Conservation (phyloP, 2,329 filamentous ascomycete species). For the Aspergillus sp. region DNA sequence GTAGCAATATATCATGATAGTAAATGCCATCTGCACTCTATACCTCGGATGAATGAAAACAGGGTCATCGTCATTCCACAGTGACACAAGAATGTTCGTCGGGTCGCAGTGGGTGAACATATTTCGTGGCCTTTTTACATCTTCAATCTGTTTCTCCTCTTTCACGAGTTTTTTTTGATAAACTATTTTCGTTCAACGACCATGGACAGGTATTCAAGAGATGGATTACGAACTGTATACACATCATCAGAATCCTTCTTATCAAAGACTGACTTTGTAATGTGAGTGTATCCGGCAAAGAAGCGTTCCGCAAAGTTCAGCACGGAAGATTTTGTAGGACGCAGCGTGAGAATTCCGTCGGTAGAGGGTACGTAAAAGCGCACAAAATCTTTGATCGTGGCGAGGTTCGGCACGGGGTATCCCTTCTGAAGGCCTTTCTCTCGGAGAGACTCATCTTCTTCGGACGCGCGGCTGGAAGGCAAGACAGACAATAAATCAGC, state of each 20-base stretch:
- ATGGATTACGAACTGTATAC: conserved; percentile 5
- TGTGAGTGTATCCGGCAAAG: conserved; percentile 10
- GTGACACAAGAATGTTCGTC: conserved; percentile 13
- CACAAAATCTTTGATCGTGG: conserved; percentile 15
- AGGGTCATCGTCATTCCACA: conserved; percentile 13
- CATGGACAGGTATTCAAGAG: neutral
- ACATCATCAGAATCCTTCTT: conserved; percentile 14
- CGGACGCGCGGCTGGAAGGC: conserved; percentile 10
- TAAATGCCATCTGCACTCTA: conserved; percentile 13
- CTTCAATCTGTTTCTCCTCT: conserved; percentile 8
- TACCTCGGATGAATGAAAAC: conserved; percentile 12
- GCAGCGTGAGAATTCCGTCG: conserved; percentile 13
- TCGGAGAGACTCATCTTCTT: conserved; percentile 12
- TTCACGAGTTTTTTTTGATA: conserved; percentile 8
- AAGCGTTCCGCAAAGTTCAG: conserved; percentile 13
- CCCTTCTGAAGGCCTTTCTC: conserved; percentile 10
- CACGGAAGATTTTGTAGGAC: conserved; percentile 14
- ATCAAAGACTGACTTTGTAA: conserved; percentile 14
- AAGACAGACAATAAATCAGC: conserved; percentile 8
- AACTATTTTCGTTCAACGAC: neutral
- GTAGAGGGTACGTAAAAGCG: conserved; percentile 12
- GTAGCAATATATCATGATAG: conserved; percentile 13
- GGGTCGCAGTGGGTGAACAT: conserved; percentile 14
- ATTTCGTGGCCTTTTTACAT: conserved; percentile 11
- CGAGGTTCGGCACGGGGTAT: conserved; percentile 9